These are phyloP conservation scores for Claviceps sp. DNA, from an alignment of 2,329 filamentous ascomycete genomes.

Conservation along the genomic window DNA sequence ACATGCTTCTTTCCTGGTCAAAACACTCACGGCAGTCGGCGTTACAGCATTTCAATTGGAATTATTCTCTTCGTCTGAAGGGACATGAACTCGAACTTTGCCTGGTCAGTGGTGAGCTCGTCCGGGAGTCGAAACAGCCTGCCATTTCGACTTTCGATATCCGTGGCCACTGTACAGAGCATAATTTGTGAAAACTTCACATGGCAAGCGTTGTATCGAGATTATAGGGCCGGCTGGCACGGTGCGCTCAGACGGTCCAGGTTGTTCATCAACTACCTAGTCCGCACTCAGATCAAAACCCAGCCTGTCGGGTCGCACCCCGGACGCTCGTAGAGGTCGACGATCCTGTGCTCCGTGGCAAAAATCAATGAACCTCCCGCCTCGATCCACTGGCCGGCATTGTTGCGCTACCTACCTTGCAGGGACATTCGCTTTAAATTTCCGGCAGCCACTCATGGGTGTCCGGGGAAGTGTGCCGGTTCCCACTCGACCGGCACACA, in stretches of 20 bases:
- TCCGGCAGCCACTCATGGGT: constrained; percentile 4
- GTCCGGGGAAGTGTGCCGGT: constrained; percentile 10
- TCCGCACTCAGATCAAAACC: constrained; percentile 9
- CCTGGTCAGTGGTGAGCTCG: background rate
- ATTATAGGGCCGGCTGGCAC: background rate
- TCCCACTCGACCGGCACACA: constrained; percentile 7
- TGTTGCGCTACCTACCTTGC: background rate
- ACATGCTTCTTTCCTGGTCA: no score
- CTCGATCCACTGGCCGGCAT: background rate
- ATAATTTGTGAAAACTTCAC: background rate
- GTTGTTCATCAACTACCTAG: background rate
- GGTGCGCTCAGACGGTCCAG: background rate
- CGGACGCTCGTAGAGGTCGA: constrained; percentile 1
- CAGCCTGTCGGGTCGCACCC: constrained; percentile 8
- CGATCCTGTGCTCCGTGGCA: background rate
- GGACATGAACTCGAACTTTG: background rate
- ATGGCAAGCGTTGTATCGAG: background rate
- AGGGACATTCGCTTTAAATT: background rate
- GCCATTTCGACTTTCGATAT: background rate
- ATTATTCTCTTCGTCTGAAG: no score
- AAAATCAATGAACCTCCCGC: background rate
- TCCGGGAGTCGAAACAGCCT: background rate
- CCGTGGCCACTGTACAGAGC: background rate
- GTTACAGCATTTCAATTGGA: background rate
- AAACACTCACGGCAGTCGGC: background rate